phyloP scores from a whole-genome alignment of 306 rosid species.

The Notholithocarpus densiflorus region DNA sequence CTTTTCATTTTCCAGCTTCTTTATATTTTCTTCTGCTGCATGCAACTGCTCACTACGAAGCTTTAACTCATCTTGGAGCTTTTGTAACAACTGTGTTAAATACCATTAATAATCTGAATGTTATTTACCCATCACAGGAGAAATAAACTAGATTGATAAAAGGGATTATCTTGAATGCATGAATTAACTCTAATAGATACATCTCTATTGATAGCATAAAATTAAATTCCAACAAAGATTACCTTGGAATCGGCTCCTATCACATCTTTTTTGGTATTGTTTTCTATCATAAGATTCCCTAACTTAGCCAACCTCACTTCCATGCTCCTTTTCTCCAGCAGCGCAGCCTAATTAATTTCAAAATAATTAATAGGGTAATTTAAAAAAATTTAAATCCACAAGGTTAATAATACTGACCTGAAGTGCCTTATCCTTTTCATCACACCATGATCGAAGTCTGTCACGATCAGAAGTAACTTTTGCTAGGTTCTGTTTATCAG shows the following conservation, averaged over 20 bases:
- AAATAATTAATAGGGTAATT: constrained; percentile 1
- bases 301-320: constrained; percentile 64
- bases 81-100: constrained; percentile 41
- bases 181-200: constrained; percentile 11
- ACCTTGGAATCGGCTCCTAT: constrained; percentile 63
- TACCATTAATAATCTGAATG: constrained; percentile 8
- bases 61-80: constrained; percentile 74
- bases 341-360: constrained; percentile 51
- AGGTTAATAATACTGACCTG: constrained; percentile 51
- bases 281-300: constrained; percentile 52
- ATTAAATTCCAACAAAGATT: constrained; percentile 14
- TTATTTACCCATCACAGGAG: constrained; percentile 8
- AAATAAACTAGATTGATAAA: constrained; percentile 3
- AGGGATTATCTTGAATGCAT: constrained; percentile 1
- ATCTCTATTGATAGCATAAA: neutral
- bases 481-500: constrained; percentile 50
- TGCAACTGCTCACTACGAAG: constrained; percentile 51
- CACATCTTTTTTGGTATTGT: constrained; percentile 39
- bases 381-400: neutral
- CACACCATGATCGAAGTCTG: constrained; percentile 47
- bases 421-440: constrained; percentile 71
- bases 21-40: constrained; percentile 60
- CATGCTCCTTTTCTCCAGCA: constrained; percentile 60
- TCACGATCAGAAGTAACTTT: constrained; percentile 54
- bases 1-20: constrained; percentile 59